Percentiles rank a stretch among this genome's conserved stretches.
phyloP scores from a whole-genome alignment of 495 filamentous ascomycete species.

The Umbilicaria muhlenbergii region DNA sequence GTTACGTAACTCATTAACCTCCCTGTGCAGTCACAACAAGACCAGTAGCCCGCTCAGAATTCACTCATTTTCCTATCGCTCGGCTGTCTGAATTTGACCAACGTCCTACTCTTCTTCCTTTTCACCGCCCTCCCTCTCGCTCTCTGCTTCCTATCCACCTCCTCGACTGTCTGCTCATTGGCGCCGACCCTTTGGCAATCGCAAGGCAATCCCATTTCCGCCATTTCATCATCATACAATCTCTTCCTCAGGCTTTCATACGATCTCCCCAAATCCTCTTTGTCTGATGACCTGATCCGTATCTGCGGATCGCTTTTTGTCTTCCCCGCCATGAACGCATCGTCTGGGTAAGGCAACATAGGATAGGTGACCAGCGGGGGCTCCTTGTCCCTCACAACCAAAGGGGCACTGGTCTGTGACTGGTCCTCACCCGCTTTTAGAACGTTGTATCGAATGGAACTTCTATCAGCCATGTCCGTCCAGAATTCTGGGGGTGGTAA shows the following conservation, averaged over 20 bases:
- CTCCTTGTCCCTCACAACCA: not conserved
- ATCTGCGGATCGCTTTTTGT: not conserved
- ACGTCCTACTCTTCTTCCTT: conserved; percentile 3
- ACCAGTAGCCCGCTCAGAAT: no score
- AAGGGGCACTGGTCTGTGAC: not conserved
- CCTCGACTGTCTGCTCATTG: not conserved
- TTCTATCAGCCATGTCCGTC: not conserved
- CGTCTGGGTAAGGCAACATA: not conserved
- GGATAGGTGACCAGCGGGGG: conserved; percentile 2
- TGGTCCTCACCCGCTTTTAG: not conserved
- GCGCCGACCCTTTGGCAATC: not conserved
- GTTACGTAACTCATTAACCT: no score
- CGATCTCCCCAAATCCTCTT: not conserved
- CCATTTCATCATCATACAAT: not conserved
- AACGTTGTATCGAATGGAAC: no score
- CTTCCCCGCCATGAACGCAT: not conserved
- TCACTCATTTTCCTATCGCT: not conserved
- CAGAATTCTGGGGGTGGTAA: conserved; percentile 11
- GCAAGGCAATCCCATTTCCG: not conserved
- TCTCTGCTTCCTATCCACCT: not conserved
- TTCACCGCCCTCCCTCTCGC: not conserved
- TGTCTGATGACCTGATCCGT: not conserved
- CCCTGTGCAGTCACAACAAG: no score
- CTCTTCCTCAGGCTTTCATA: conserved; percentile 2
- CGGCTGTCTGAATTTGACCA: conserved; percentile 8